Evolutionary conservation across 306 rosid species (phyloP), one percentile per base, ranked within the genome.

Genomic region (Corylus heterophylla): DNA sequence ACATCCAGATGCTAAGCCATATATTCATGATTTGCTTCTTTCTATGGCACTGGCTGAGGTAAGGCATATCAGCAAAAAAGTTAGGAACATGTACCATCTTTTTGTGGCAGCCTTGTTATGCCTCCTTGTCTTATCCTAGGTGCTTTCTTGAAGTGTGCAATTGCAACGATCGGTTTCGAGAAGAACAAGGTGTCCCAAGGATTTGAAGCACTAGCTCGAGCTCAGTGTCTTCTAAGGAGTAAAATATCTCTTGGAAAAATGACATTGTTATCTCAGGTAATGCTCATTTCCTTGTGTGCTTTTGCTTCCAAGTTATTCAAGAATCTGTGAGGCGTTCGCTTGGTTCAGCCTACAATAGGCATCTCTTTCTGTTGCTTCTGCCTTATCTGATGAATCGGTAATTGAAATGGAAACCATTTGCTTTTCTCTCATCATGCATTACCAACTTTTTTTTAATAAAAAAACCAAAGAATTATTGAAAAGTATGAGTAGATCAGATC

Each of bases 11-110:
- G 90, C 93, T 54, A 91, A 96, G 84, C 93, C 93, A 52, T 86
- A 90, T 82, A 67, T 87, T 68, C 94, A 91, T 74, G 99, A 96
- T 86, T 84, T 96, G 78, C 86, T 96, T 83, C 96, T 96, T 62
- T 89, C 99, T 59, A 91, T 96, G 98, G 97, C 92, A 0, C 80
- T 96, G 74, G 98, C 99, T 50, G 97, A 96, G 98, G 98, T 95
- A 91, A 81, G 92, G 78, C 79, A 78, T 87, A 35, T 78, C 74
- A 68, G 76, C 84, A 69, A 80, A 82, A 79, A 73, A 82, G 89
- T 86, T 52, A 54, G 79, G 79, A 79, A 74, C 79, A 80, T 81
- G 63, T 77, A 73, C 37, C 81, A 22, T 84, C 49, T 75, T 79
- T 85, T 81, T 80, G 20, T 79, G 54, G 83, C 85, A 62, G 79